Evolutionary conservation across 2,329 filamentous ascomycete species (phyloP).

Genomic region (Paraphoma chrysanthemicola): DNA sequence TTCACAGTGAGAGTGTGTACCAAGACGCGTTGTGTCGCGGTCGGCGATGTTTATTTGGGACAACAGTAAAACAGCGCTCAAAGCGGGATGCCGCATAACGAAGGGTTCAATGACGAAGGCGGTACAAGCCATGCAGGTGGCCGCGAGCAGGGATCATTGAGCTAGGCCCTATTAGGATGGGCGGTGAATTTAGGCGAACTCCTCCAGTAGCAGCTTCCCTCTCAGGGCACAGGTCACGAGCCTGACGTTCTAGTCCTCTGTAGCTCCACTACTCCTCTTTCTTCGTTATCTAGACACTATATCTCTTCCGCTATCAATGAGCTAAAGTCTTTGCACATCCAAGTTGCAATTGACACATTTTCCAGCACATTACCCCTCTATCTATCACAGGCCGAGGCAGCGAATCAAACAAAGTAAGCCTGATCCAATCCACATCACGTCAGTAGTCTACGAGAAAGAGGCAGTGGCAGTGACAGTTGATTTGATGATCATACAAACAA

Average conservation of each 20-base stretch:
- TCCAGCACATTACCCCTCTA: conserved; percentile 4
- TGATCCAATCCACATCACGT: neutral
- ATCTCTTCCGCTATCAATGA: conserved; percentile 17
- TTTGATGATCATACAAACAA: no score
- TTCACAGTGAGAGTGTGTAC: conserved; percentile 2
- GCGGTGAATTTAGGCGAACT: conserved; percentile 8
- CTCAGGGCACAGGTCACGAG: conserved; percentile 37
- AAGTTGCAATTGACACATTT: conserved; percentile 10
- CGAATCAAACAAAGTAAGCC: neutral
- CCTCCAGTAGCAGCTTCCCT: conserved; percentile 37
- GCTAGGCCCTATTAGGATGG: neutral
- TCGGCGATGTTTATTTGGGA: conserved; percentile 1
- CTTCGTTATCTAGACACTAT: conserved; percentile 22
- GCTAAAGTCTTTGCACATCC: conserved; percentile 8
- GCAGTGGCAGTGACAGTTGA: no score
- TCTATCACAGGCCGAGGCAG: conserved; percentile 4
- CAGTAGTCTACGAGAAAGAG: neutral
- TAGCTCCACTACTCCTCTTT: conserved; percentile 22
- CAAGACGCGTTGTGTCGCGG: conserved; percentile 9
- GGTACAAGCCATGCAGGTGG: neutral
- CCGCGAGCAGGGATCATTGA: neutral
- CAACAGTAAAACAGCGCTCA: conserved; percentile 20
- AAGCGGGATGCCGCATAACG: conserved; percentile 3
- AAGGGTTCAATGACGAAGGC: conserved; percentile 4
- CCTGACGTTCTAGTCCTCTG: conserved; percentile 27